Percentiles rank a stretch among this genome's conserved stretches.
phyloP scores from a whole-genome alignment of 257 asterid species.

The Solanum lycopersicoides region DNA sequence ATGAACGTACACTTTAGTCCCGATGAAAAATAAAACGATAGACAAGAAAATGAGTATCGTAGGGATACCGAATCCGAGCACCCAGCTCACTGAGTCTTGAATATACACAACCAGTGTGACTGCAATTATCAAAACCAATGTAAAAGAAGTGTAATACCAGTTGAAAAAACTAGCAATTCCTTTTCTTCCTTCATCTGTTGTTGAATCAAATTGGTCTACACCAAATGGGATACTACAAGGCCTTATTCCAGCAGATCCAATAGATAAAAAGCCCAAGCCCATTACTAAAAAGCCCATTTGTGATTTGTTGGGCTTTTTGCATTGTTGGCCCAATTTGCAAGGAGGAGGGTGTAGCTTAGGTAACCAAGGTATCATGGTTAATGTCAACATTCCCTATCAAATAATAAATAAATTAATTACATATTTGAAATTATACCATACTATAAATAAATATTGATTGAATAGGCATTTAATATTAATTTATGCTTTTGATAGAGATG shows the following conservation, averaged over 20 bases:
- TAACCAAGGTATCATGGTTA: conserved; percentile 60
- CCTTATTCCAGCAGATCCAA: conserved; percentile 79
- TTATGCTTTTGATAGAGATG: too few relatives aligned
- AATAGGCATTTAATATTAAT: too few relatives aligned
- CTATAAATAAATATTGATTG: too few relatives aligned
- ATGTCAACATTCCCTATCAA: conserved; percentile 71
- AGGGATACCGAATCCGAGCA: conserved; percentile 51
- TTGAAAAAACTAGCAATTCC: conserved; percentile 80
- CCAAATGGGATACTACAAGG: conserved; percentile 96
- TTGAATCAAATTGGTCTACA: conserved; percentile 72
- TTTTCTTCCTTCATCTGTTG: conserved; percentile 51
- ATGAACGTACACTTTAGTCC: conserved; percentile 40
- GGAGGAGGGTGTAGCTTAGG: conserved; percentile 61
- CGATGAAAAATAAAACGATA: conserved; percentile 40
- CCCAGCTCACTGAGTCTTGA: conserved; percentile 74
- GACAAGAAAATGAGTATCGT: conserved; percentile 47
- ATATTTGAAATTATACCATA: too few relatives aligned
- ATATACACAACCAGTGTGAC: conserved; percentile 62
- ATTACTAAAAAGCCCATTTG: conserved; percentile 41
- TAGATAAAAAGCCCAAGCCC: conserved; percentile 34
- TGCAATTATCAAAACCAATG: conserved; percentile 48
- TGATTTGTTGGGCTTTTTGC: conserved; percentile 43
- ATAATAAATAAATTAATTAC: neutral
- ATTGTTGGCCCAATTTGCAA: conserved; percentile 28
- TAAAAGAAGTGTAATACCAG: conserved; percentile 81